Evolutionary conservation across 441 rosid species (phyloP), one percentile per base, ranked within the genome.

Genomic region (Arabidopsis lyrata): DNA sequence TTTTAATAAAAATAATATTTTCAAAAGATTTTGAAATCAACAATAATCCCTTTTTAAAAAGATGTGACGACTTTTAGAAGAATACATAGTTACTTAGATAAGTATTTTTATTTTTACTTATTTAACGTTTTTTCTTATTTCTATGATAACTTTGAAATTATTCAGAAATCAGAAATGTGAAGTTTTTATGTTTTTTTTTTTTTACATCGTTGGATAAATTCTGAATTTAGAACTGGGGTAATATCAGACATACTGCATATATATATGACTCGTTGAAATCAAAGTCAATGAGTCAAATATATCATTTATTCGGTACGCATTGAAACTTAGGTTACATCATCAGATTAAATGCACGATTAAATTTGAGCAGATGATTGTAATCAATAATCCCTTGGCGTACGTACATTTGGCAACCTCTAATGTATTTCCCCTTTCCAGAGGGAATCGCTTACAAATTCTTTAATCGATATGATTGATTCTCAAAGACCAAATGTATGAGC

Each of bases 251-350:
- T n/a, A n/a, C n/a, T n/a, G n/a, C n/a, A n/a, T 34, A 39, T 49
- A 16, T 16, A 15, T 49, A 15, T 38, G 36, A 49, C 55, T 48
- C 36, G 60, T 66, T 48, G 54, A 41, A 58, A 59, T 41, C 56
- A 8, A 44, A 54, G 63, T 62, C 65, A 62, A 62, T 15, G 63
- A 54, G 69, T 68, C 79, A 62, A 35, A 62, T 15, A 39, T 53
- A 68, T 75, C 52, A 68, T 75, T 68, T 44, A 62, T 62, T 50
- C 38, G 29, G 70, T 68, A 58, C 35, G 42, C 78, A 52, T 44
- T 29, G 11, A 62, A 76, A 70, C 47, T 38, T 54, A 62, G 16
- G 35, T 75, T 68, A 54, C 59, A 35, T 61, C 54, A 62, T 66
- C 70, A 69, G 15, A 47, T 38, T 55, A 35, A n/a, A 53, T 54